Conservation (phyloP, 805 yeast genomes). For the Ascoidea rubescens region DNA sequence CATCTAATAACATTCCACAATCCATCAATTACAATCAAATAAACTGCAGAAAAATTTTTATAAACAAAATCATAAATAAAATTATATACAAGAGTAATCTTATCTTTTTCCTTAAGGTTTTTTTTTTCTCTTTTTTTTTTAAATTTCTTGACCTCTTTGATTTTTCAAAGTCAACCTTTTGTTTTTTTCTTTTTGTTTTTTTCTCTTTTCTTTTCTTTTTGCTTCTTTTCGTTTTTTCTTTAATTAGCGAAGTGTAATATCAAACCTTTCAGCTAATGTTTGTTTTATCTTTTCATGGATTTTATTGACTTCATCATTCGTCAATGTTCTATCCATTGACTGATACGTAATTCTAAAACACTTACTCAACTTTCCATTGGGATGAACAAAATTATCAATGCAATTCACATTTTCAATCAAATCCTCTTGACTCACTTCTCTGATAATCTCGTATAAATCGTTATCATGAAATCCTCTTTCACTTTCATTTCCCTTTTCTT, state of each 20-base stretch:
- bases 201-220: no score
- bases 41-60: no score
- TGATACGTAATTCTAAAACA: conserved; percentile 89
- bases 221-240: no score
- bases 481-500: conserved; percentile 18
- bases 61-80: no score
- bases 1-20: no score
- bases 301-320: conserved; percentile 70
- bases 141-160: no score
- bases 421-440: conserved; percentile 48
- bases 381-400: conserved; percentile 75
- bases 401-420: conserved; percentile 74
- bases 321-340: conserved; percentile 86
- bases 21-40: no score
- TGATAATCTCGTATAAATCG: conserved; percentile 87
- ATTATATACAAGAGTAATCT: no score
- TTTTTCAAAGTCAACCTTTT: no score
- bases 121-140: no score
- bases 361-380: conserved; percentile 64
- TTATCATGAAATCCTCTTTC: conserved; percentile 49
- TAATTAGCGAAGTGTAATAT: conserved; percentile 39
- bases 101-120: no score
- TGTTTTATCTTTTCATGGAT: conserved; percentile 54
- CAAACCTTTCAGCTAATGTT: conserved; percentile 35
- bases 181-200: no score